A percentile compares a stretch with the other conserved stretches of the same genome.
phyloP scores from a whole-genome alignment of 2,329 filamentous ascomycete species.

The Ascocoryne sarcoides region DNA sequence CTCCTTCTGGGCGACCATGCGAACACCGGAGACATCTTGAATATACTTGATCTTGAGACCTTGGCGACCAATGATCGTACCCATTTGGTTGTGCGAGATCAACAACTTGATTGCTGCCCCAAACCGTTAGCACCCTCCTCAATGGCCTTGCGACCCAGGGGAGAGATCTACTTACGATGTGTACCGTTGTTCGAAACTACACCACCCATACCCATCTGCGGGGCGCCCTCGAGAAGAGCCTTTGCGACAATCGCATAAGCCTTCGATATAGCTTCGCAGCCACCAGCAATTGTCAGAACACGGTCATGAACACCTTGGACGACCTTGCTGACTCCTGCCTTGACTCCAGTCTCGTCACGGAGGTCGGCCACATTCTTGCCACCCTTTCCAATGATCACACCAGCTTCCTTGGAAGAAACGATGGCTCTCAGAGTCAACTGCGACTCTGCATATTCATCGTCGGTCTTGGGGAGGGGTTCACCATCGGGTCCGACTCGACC shows the following conservation, averaged over 20 bases:
- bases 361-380: constrained; percentile 98
- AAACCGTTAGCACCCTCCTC: constrained; percentile 2
- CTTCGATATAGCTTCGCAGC: constrained; percentile 78
- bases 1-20: constrained; percentile 99
- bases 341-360: constrained; percentile 94
- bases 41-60: constrained; percentile 99
- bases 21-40: constrained; percentile 90
- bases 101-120: constrained; percentile 82
- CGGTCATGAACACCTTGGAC: constrained; percentile 96
- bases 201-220: constrained; percentile 92
- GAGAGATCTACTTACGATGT: constrained; percentile 62
- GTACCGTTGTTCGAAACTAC: constrained; percentile 80
- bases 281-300: constrained; percentile 88
- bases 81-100: constrained; percentile 99
- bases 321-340: constrained; percentile 97
- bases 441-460: constrained; percentile 90
- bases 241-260: constrained; percentile 92
- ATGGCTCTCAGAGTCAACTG: constrained; percentile 94
- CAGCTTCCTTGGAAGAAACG: constrained; percentile 97
- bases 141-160: too few relatives aligned
- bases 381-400: constrained; percentile 97
- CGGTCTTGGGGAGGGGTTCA: constrained; percentile 77
- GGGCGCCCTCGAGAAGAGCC: constrained; percentile 84
- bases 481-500: constrained; percentile 63
- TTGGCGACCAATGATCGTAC: constrained; percentile 94